Conservation (phyloP, 306 rosid genomes). For the Abrus pulchellus region DNA sequence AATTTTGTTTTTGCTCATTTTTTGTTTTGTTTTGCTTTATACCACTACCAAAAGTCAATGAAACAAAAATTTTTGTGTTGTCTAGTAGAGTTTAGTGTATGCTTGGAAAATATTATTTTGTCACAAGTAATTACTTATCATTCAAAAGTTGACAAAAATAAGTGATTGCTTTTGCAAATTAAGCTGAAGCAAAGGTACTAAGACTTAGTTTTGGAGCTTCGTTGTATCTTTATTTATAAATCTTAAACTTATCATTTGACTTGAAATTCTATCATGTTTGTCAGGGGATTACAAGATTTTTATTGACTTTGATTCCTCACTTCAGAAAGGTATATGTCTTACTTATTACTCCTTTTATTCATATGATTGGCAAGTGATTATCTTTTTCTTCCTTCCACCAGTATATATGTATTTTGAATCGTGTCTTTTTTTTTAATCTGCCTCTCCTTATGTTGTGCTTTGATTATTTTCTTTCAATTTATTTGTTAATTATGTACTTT, state of each 20-base stretch:
- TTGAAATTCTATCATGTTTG: slow-evolving; percentile 33
- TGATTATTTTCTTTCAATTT: neutral
- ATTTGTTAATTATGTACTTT: slow-evolving; percentile 4
- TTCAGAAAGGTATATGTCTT: slow-evolving; percentile 76
- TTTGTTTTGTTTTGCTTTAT: neutral
- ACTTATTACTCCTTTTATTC: neutral
- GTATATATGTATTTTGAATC: neutral
- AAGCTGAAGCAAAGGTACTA: neutral
- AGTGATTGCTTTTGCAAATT: too few species aligned
- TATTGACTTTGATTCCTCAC: slow-evolving; percentile 80
- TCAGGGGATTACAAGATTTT: slow-evolving; percentile 83
- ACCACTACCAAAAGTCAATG: slow-evolving; percentile 9
- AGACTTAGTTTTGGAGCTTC: slow-evolving; percentile 7
- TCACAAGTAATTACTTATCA: too few species aligned
- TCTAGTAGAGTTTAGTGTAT: neutral
- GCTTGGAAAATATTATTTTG: too few species aligned
- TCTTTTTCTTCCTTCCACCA: neutral
- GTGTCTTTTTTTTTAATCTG: neutral
- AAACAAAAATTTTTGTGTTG: neutral
- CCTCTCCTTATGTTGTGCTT: slow-evolving; percentile 18
- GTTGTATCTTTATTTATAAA: neutral
- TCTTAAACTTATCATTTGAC: slow-evolving; percentile 26
- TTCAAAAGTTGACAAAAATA: too few species aligned
- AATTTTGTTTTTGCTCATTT: neutral
- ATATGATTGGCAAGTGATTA: neutral